A percentile compares a stretch with the other conserved stretches of the same genome.
Conservation (phyloP, 768 basidiomycete genomes). For the Rhizopogon roseolus region DNA sequence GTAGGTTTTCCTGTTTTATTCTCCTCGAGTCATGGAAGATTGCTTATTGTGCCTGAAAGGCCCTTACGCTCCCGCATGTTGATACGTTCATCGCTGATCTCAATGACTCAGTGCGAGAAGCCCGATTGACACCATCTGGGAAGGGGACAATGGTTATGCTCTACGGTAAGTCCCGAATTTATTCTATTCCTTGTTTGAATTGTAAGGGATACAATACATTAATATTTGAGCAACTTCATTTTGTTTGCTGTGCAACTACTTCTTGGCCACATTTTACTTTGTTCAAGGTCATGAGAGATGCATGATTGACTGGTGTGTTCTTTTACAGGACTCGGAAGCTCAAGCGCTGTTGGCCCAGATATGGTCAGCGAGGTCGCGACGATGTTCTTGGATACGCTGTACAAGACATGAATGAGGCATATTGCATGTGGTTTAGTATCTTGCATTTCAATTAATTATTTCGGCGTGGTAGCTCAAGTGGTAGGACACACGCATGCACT, state of each 20-base stretch:
- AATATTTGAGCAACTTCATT: background rate
- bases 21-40: background rate
- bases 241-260: too few species aligned
- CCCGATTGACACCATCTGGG: constrained; percentile 56
- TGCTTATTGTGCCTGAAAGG: constrained; percentile 34
- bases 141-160: constrained; percentile 88
- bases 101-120: constrained; percentile 68
- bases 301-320: background rate
- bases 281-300: background rate
- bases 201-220: background rate
- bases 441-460: background rate
- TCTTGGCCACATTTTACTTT: background rate
- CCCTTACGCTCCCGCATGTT: constrained; percentile 70
- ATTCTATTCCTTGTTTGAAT: background rate
- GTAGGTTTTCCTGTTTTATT: constrained; percentile 38
- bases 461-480: background rate
- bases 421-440: background rate
- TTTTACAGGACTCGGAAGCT: constrained; percentile 67
- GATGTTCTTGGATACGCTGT: constrained; percentile 78
- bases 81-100: constrained; percentile 84
- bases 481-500: background rate
- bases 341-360: constrained; percentile 75
- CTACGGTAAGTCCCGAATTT: constrained; percentile 59
- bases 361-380: constrained; percentile 76
- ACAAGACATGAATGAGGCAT: constrained; percentile 61